Base-by-base conservation (phyloP, 75 land plant species). In the Sequoiadendron giganteum region DNA sequence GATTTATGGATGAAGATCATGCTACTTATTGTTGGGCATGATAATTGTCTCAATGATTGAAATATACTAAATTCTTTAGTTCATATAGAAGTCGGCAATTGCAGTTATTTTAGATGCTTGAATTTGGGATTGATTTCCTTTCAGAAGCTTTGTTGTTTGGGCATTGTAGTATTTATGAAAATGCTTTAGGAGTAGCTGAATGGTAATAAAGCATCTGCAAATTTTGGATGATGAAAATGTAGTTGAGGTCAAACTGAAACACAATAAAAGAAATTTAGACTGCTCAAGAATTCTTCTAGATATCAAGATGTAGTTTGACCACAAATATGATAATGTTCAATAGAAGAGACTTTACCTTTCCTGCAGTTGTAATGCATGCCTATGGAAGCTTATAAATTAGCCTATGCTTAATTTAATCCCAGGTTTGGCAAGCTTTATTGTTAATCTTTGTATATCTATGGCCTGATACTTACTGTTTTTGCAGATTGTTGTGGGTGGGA, bases 401-500 rank as follows among this genome's bases (percentile, higher is more conserved):
- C 5, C 34, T 76, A 14, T 76, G n/a, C 5, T 38, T 36, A 34
- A 15, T 76, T 52, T 52, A n/a, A 25, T 14, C 28, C 30, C 48
- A 28, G 52, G 9, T 28, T 45, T 43, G 49, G 4, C 54, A 81
- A 81, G 36, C 81, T 39, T 28, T 81, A 18, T 19, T 34, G 15
- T 34, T 75, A 34, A 34, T 75, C 38, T 49, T 47, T 82, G 47
- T 82, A 82, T 47, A 82, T 82, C 43, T n/a, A n/a, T 85, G 5
- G 72, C 40, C 56, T 47, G 40, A 86, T 70, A 85, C 4, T 34
- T 89, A 45, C 55, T 52, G 89, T 82, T 73, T 55, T 47, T 90
- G 89, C 93, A 98, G 99, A 95, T 98, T 89, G 99, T 97, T 72
- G 99, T 98, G 68, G 99, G 99, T 76, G 99, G 99, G 85, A 93